Conservation (phyloP, 2,329 filamentous ascomycete species). For the Aureobasidium vineae region DNA sequence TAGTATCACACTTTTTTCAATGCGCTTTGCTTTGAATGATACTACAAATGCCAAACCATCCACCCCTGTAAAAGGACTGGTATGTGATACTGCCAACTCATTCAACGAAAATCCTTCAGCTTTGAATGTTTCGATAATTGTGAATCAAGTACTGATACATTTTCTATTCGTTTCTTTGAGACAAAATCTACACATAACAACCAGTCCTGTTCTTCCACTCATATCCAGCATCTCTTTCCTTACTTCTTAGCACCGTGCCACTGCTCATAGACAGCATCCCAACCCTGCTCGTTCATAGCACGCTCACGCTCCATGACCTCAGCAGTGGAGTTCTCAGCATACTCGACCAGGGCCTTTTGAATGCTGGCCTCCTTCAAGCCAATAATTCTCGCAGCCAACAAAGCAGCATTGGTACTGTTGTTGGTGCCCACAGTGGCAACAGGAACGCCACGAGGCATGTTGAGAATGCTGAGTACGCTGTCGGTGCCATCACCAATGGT, state of each 20-base stretch:
- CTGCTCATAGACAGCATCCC: constrained; percentile 34
- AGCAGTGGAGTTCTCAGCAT: constrained; percentile 61
- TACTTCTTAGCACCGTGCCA: constrained; percentile 34
- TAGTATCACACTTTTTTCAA: background rate
- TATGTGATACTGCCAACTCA: background rate
- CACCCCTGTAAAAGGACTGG: background rate
- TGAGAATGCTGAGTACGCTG: constrained; percentile 51
- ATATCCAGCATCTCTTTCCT: background rate
- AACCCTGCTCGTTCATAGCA: constrained; percentile 55
- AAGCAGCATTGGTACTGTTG: constrained; percentile 48
- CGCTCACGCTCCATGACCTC: constrained; percentile 64
- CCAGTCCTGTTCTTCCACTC: background rate
- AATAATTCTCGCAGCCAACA: constrained; percentile 48
- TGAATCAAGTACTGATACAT: background rate
- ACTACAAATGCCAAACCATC: background rate
- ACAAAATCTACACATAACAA: background rate
- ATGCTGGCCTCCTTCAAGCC: constrained; percentile 54
- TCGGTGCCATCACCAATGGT: constrained; percentile 52
- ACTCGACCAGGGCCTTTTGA: constrained; percentile 58
- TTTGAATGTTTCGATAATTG: background rate
- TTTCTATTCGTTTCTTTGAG: background rate
- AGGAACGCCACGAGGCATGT: constrained; percentile 51
- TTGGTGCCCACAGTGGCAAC: constrained; percentile 48
- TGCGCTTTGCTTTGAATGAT: background rate
- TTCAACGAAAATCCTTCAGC: background rate